phyloP scores from a whole-genome alignment of 371 early-diverging fungal genomes.

The Mucor racemosus region DNA sequence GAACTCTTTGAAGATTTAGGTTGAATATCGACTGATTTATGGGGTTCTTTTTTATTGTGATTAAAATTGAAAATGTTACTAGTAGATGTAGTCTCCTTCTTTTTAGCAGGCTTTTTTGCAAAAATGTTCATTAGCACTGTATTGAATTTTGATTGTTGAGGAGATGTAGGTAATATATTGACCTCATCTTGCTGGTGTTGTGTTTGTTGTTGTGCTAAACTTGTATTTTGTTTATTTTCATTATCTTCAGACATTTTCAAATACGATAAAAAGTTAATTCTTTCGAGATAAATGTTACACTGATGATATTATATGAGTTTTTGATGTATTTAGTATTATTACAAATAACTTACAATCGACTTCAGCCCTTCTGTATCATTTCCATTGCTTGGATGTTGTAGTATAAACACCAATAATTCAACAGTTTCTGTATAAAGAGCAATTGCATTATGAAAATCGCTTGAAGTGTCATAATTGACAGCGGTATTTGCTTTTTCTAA shows the following conservation, averaged over 20 bases:
- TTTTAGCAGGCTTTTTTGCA: not conserved
- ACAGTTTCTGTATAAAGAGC: slow-evolving; percentile 13
- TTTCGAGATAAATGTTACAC: slow-evolving; percentile 15
- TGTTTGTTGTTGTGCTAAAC: not conserved
- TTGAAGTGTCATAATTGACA: slow-evolving; percentile 6
- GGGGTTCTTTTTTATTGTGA: not conserved
- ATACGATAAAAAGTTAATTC: slow-evolving; percentile 12
- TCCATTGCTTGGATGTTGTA: not conserved
- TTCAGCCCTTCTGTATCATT: slow-evolving; percentile 1
- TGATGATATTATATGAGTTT: not conserved
- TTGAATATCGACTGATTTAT: not conserved
- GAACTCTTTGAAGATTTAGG: not conserved
- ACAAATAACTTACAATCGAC: not conserved
- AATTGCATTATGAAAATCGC: slow-evolving; percentile 7
- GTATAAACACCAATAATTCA: not conserved
- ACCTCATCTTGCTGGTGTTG: too few species aligned
- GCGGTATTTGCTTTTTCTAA: slow-evolving; percentile 14
- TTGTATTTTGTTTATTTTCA: not conserved
- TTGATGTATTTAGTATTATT: too few species aligned
- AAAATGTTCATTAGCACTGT: not conserved
- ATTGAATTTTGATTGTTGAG: not conserved
- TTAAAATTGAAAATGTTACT: not conserved
- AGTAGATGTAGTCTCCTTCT: not conserved
- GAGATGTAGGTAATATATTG: too few species aligned
- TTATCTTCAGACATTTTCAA: not conserved